These are phyloP conservation scores for Thermoascus crustaceus DNA, from an alignment of 2,329 filamentous ascomycete genomes.

Conservation along the genomic window DNA sequence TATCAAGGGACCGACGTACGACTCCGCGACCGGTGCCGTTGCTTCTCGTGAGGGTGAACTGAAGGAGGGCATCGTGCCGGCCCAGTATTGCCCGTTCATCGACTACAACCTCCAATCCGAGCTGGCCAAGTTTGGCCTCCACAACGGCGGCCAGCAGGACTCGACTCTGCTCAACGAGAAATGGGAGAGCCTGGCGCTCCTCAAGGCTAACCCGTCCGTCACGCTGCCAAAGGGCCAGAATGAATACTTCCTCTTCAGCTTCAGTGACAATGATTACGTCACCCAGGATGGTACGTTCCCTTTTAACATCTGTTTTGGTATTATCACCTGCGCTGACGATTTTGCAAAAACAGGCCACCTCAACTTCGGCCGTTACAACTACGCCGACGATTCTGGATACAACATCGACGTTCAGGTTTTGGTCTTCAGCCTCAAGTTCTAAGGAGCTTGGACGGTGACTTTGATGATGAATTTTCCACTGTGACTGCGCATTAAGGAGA, in stretches of 20 bases:
- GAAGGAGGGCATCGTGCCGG: conserved; percentile 46
- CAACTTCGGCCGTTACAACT: conserved; percentile 50
- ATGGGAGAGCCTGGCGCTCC: conserved; percentile 62
- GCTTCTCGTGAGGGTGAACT: conserved; percentile 47
- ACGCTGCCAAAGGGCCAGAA: conserved; percentile 38
- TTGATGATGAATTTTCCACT: too few relatives aligned
- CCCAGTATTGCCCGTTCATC: conserved; percentile 57
- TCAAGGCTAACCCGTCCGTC: conserved; percentile 46
- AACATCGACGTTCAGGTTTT: conserved; percentile 55
- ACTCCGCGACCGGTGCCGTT: conserved; percentile 35
- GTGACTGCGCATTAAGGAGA: too few relatives aligned
- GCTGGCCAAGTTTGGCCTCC: conserved; percentile 56
- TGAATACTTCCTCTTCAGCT: conserved; percentile 59
- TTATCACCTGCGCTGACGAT: conserved; percentile 6
- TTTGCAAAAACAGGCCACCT: conserved; percentile 38
- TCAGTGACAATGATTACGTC: conserved; percentile 69
- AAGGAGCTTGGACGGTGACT: too few relatives aligned
- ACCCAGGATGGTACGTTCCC: conserved; percentile 53
- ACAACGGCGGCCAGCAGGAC: conserved; percentile 59
- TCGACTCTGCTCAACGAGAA: conserved; percentile 61
- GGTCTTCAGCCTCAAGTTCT: conserved; percentile 44
- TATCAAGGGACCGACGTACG: conserved; percentile 42
- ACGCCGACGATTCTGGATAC: conserved; percentile 50
- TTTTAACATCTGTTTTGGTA: neutral
- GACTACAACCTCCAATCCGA: conserved; percentile 61